A percentile compares a stretch with the other conserved stretches of the same genome.
Conservation (phyloP, 106 monocot species). For the Phalaenopsis aphrodite region DNA sequence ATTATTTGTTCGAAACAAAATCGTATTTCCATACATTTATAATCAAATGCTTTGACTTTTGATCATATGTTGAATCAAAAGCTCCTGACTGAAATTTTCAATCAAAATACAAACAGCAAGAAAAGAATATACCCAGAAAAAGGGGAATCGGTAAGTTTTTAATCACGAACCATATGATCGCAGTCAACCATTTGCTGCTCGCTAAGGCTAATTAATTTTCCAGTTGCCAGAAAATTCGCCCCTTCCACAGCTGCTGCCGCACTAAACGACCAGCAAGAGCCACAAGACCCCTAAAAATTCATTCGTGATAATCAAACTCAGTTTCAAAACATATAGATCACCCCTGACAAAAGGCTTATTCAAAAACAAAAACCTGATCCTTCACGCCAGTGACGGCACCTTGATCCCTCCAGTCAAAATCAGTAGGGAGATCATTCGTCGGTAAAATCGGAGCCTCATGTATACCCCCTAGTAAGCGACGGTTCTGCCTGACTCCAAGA, state of each 20-base stretch:
- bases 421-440: constrained; percentile 60
- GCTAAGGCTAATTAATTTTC: constrained; percentile 64
- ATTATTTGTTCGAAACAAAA: neutral
- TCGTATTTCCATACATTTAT: neutral
- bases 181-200: constrained; percentile 97
- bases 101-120: neutral
- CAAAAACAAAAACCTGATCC: constrained; percentile 57
- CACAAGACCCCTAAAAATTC: constrained; percentile 66
- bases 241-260: constrained; percentile 82
- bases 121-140: neutral
- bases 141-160: neutral
- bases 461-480: constrained; percentile 1
- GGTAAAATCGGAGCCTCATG: constrained; percentile 64
- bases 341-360: neutral
- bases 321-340: neutral
- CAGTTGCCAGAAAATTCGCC: constrained; percentile 78
- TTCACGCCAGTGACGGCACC: constrained; percentile 79
- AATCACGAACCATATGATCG: constrained; percentile 33
- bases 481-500: constrained; percentile 40
- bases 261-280: constrained; percentile 98
- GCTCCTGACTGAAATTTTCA: neutral
- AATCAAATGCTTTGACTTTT: neutral
- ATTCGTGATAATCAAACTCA: neutral
- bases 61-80: neutral
- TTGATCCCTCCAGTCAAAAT: constrained; percentile 88